A percentile compares a stretch with the other conserved stretches of the same genome.
Evolutionary conservation across 2,329 filamentous ascomycete genomes (phyloP).

Genomic region (Chaetomiaceae sp.): DNA sequence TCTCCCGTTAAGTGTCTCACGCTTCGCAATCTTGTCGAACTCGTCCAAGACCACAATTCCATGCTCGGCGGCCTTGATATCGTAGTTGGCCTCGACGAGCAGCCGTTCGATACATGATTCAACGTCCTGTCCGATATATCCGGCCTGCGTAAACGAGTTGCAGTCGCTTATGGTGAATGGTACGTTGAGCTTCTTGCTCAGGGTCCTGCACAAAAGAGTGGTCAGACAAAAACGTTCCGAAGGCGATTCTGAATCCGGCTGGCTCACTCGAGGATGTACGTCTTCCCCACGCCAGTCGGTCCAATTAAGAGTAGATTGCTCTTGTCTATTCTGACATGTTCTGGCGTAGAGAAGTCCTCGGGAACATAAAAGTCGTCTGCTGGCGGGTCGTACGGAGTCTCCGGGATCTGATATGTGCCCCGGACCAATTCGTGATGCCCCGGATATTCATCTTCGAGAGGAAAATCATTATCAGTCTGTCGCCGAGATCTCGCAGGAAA

Average conservation of each 20-base stretch:
- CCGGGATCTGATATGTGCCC: slow-evolving; percentile 38
- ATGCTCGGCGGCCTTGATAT: slow-evolving; percentile 75
- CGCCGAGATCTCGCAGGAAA: slow-evolving; percentile 25
- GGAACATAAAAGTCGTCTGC: slow-evolving; percentile 44
- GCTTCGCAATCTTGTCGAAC: slow-evolving; percentile 92
- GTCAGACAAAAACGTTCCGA: background rate
- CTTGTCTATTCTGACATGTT: slow-evolving; percentile 78
- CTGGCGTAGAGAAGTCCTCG: slow-evolving; percentile 42
- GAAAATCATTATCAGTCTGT: slow-evolving; percentile 33
- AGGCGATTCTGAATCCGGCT: background rate
- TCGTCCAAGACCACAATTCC: slow-evolving; percentile 96
- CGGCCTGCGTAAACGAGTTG: slow-evolving; percentile 91
- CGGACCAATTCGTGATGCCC: slow-evolving; percentile 47
- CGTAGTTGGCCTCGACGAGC: slow-evolving; percentile 84
- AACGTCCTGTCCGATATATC: slow-evolving; percentile 97
- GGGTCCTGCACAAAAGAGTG: slow-evolving; percentile 54
- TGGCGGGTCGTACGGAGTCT: slow-evolving; percentile 18
- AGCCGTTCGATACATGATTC: slow-evolving; percentile 90
- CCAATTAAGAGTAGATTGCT: slow-evolving; percentile 89
- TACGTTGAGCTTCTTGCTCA: slow-evolving; percentile 89
- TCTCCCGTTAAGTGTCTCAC: slow-evolving; percentile 81
- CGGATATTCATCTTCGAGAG: slow-evolving; percentile 49
- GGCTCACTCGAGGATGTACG: slow-evolving; percentile 75
- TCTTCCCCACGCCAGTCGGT: slow-evolving; percentile 93
- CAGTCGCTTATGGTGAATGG: slow-evolving; percentile 95